A percentile compares a stretch with the other conserved stretches of the same genome.
These are phyloP conservation scores for Didymella sp. DNA, from an alignment of 2,329 filamentous ascomycete genomes.

Conservation along the genomic window DNA sequence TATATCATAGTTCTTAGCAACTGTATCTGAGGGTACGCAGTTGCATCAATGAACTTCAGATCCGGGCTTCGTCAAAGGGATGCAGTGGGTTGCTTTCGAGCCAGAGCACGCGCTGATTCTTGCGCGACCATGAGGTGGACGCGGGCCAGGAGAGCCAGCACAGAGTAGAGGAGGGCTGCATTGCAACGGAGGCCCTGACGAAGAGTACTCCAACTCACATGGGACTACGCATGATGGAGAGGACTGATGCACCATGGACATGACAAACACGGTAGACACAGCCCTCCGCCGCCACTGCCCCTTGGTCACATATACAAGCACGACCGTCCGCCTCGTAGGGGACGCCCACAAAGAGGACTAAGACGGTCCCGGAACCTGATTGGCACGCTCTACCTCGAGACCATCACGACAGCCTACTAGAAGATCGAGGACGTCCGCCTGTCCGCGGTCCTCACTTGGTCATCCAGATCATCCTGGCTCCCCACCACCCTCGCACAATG, in stretches of 20 bases:
- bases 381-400: not conserved
- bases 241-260: not conserved
- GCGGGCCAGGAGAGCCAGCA: conserved; percentile 2
- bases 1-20: conserved; percentile 72
- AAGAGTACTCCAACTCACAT: not conserved
- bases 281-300: conserved; percentile 16
- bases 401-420: not conserved
- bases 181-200: not conserved
- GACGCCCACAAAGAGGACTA: not conserved
- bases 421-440: not conserved
- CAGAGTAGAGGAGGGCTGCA: conserved; percentile 7
- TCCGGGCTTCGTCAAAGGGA: conserved; percentile 57
- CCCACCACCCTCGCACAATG: not conserved
- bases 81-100: conserved; percentile 79
- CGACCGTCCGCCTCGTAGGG: conserved; percentile 19
- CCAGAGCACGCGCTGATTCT: conserved; percentile 75
- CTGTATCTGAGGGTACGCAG: conserved; percentile 68
- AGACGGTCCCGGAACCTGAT: not conserved
- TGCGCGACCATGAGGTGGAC: conserved; percentile 50
- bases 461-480: not conserved
- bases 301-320: conserved; percentile 13
- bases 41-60: conserved; percentile 69
- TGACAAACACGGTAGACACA: conserved; percentile 7
- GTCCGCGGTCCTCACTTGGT: no score
- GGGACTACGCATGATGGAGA: not conserved